A percentile compares a stretch with the other conserved stretches of the same genome.
Evolutionary conservation across 495 filamentous ascomycete genomes (phyloP).

Genomic region (Penicillium roqueforti): DNA sequence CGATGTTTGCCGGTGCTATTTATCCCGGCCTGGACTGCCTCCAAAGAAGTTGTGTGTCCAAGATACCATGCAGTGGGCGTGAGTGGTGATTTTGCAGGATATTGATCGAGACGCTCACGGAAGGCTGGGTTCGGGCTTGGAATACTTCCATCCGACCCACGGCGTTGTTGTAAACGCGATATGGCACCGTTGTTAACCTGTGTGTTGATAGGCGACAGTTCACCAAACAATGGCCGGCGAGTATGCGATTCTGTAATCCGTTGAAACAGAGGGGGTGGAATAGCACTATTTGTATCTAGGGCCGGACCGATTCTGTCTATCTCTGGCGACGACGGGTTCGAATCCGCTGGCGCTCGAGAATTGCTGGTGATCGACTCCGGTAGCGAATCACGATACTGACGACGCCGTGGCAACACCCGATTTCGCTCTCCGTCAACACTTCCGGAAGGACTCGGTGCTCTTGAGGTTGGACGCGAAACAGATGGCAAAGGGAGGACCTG

Average conservation of each 20-base stretch:
- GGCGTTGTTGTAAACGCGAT: conserved; percentile 38
- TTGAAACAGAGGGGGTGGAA: conserved; percentile 23
- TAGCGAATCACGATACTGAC: conserved; percentile 23
- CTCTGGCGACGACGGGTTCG: conserved; percentile 11
- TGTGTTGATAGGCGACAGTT: conserved; percentile 41
- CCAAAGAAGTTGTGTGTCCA: conserved; percentile 44
- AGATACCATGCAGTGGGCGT: conserved; percentile 57
- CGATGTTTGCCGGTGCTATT: conserved; percentile 37
- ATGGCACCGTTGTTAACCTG: conserved; percentile 35
- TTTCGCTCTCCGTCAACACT: conserved; percentile 26
- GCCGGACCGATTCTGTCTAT: background rate
- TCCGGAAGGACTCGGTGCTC: conserved; percentile 31
- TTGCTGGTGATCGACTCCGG: conserved; percentile 7
- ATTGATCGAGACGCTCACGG: conserved; percentile 39
- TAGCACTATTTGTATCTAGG: background rate
- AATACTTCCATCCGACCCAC: conserved; percentile 53
- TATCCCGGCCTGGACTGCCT: conserved; percentile 39
- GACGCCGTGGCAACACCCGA: conserved; percentile 28
- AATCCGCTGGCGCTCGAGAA: conserved; percentile 8
- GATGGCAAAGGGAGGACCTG: conserved; percentile 48
- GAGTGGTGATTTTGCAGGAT: conserved; percentile 39
- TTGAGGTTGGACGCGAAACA: conserved; percentile 31
- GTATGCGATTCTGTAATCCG: conserved; percentile 20
- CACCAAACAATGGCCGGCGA: conserved; percentile 49
- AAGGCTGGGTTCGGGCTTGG: conserved; percentile 50